phyloP scores from a whole-genome alignment of 352 stramenopile species.

The Phytopythium boreale region DNA sequence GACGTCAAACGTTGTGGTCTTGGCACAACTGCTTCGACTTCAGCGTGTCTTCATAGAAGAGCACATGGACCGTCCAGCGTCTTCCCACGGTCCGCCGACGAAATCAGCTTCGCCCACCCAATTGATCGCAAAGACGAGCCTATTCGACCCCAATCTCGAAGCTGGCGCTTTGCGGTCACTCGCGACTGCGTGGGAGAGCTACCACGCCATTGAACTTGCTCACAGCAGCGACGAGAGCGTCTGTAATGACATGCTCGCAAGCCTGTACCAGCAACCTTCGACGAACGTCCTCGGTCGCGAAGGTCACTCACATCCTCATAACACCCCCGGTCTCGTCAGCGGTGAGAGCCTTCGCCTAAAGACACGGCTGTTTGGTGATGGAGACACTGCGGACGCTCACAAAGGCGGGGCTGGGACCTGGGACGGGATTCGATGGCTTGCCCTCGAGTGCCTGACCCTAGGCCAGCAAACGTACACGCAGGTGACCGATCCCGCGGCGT shows the following conservation, averaged over 20 bases:
- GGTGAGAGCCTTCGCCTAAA: constrained; percentile 23
- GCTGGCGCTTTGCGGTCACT: background rate
- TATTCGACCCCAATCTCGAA: background rate
- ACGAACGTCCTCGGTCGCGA: background rate
- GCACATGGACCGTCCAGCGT: background rate
- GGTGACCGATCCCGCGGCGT: background rate
- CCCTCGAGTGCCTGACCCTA: background rate
- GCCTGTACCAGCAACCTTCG: background rate
- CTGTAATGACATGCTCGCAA: background rate
- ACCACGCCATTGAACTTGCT: background rate
- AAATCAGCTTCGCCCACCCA: background rate
- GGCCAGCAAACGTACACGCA: background rate
- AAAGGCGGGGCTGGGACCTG: background rate
- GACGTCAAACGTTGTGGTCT: background rate
- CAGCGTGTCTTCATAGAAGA: constrained; percentile 35
- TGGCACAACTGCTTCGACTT: constrained; percentile 24
- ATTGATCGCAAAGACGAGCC: background rate
- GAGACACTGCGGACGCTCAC: background rate
- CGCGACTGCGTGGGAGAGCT: background rate
- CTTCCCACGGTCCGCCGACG: background rate
- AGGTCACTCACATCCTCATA: background rate
- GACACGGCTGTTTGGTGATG: constrained; percentile 16
- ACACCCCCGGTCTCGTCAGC: constrained; percentile 10
- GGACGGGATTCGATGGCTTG: background rate
- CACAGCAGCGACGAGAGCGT: background rate